phyloP scores from a whole-genome alignment of 2,329 filamentous ascomycete species.

The Grosmannia clavigera region DNA sequence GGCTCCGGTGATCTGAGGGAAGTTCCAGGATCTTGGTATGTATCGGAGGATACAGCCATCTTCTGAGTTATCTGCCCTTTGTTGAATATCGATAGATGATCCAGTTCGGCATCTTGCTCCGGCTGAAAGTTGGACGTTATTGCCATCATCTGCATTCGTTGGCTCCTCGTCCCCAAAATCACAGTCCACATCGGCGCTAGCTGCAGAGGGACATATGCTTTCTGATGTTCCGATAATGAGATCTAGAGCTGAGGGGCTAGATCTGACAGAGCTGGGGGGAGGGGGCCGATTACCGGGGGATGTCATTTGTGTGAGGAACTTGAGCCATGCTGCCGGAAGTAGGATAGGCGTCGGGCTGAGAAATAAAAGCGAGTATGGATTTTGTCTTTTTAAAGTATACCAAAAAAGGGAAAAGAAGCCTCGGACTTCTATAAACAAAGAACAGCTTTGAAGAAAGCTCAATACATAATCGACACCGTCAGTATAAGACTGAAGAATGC shows the following conservation, averaged over 20 bases:
- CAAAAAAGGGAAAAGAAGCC: not conserved
- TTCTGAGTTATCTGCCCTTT: not conserved
- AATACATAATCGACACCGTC: constrained; percentile 1
- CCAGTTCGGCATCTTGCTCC: not conserved
- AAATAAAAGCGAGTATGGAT: not conserved
- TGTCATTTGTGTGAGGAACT: not conserved
- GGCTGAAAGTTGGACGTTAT: no score
- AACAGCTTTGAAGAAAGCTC: not conserved
- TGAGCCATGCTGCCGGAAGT: not conserved
- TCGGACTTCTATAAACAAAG: not conserved
- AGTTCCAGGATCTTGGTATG: not conserved
- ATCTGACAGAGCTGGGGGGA: constrained; percentile 3
- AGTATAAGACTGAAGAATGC: constrained; percentile 1
- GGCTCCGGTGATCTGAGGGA: not conserved
- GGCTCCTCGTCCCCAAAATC: not conserved
- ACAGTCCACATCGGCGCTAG: not conserved
- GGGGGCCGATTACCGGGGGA: not conserved
- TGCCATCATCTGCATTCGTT: not conserved
- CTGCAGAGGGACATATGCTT: not conserved
- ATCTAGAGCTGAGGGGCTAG: not conserved
- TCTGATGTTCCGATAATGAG: not conserved
- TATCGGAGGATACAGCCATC: not conserved
- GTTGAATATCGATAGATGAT: not conserved
- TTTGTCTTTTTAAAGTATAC: not conserved
- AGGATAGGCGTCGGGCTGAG: not conserved